Evolutionary conservation across 192 early-diverging fungal species (phyloP).

Genomic region (Backusella morwellensis): DNA sequence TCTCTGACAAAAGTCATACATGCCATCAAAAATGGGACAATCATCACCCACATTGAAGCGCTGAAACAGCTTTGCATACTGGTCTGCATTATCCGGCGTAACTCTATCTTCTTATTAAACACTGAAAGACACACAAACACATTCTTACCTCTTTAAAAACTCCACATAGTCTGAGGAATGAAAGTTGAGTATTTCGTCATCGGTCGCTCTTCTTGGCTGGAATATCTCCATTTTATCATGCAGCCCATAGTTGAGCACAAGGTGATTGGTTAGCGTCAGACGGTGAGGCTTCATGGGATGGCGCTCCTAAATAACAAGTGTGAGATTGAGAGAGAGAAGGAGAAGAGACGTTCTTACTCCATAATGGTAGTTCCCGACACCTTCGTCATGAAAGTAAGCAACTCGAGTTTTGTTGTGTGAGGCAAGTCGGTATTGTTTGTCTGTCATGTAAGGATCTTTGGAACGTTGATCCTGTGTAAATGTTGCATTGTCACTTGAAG

Average conservation of each 20-base stretch:
- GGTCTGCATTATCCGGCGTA: conserved; percentile 68
- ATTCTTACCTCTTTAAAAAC: conserved; percentile 75
- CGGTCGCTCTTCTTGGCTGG: conserved; percentile 82
- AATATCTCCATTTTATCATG: conserved; percentile 88
- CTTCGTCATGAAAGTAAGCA: conserved; percentile 74
- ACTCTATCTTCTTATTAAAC: conserved; percentile 37
- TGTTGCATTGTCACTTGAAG: conserved; percentile 10
- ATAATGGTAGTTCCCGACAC: conserved; percentile 79
- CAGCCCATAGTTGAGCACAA: conserved; percentile 90
- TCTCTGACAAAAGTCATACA: conserved; percentile 92
- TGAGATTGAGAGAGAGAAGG: not conserved
- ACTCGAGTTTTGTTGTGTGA: conserved; percentile 63
- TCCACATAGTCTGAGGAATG: conserved; percentile 97
- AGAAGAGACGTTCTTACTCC: conserved; percentile 43
- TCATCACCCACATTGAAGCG: conserved; percentile 95
- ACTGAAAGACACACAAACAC: not conserved
- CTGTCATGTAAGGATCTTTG: conserved; percentile 20
- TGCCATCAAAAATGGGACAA: conserved; percentile 96
- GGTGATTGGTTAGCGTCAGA: conserved; percentile 89
- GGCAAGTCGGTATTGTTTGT: conserved; percentile 21
- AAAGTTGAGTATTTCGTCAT: conserved; percentile 89
- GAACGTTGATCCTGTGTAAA: conserved; percentile 23
- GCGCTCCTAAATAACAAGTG: conserved; percentile 39
- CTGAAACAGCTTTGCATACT: conserved; percentile 53
- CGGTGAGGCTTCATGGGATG: conserved; percentile 94